phyloP scores from a whole-genome alignment of 2,329 filamentous ascomycete genomes.

The Nannizzia gypsea region DNA sequence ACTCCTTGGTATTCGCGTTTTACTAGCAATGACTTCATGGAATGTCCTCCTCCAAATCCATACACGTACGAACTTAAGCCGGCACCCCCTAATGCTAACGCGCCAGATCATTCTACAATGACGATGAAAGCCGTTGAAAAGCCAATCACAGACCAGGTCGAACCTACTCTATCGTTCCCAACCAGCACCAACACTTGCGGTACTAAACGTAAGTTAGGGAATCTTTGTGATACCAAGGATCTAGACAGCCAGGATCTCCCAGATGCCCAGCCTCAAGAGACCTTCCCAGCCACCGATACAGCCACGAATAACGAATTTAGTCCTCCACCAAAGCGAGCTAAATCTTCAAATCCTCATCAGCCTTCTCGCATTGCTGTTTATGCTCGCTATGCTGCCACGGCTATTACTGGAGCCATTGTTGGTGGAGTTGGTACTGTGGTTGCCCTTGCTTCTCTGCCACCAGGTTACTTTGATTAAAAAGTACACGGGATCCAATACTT shows the following conservation, averaged over 20 bases:
- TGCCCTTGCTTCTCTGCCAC: constrained; percentile 31
- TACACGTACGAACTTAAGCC: no score
- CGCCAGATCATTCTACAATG: not conserved
- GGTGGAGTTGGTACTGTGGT: constrained; percentile 33
- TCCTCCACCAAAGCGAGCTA: constrained; percentile 20
- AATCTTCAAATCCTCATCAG: constrained; percentile 14
- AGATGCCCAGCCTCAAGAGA: constrained; percentile 6
- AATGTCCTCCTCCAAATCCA: no score
- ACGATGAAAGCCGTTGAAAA: not conserved
- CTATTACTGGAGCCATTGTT: constrained; percentile 30
- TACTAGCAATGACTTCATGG: not conserved
- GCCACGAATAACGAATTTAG: constrained; percentile 9
- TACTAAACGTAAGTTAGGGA: constrained; percentile 8
- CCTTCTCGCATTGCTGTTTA: constrained; percentile 14
- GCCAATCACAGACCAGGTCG: not conserved
- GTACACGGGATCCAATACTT: no score
- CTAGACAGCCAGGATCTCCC: constrained; percentile 5
- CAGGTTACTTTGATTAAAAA: constrained; percentile 31
- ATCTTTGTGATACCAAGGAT: not conserved
- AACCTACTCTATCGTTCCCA: not conserved
- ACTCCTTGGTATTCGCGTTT: no score
- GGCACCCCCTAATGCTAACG: no score
- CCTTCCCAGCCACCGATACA: not conserved
- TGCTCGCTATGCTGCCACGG: constrained; percentile 29
- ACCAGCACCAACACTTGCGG: not conserved